These are phyloP conservation scores for Fusarium austroafricanum DNA, from an alignment of 2,329 filamentous ascomycete genomes.

Conservation along the genomic window DNA sequence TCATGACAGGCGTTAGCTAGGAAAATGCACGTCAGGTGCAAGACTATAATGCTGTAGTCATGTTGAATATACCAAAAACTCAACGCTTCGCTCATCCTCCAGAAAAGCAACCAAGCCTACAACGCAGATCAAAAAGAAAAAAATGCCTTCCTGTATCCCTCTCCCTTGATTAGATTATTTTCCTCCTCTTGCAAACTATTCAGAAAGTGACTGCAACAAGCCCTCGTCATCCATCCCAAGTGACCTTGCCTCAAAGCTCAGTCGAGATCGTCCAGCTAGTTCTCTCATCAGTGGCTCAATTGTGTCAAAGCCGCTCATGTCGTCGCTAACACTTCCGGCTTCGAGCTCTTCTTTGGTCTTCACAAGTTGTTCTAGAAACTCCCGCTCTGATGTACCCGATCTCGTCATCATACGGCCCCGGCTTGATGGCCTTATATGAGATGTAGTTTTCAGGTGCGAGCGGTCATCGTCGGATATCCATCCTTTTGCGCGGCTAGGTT, in stretches of 20 bases:
- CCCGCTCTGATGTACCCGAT: slow-evolving; percentile 46
- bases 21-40: slow-evolving; percentile 38
- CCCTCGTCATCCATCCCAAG: slow-evolving; percentile 41
- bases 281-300: slow-evolving; percentile 61
- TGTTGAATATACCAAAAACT: slow-evolving; percentile 12
- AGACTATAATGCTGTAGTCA: slow-evolving; percentile 20
- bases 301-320: slow-evolving; percentile 52
- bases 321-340: slow-evolving; percentile 44
- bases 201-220: slow-evolving; percentile 33
- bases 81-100: slow-evolving; percentile 32
- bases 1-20: slow-evolving; percentile 39
- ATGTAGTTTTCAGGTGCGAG: slow-evolving; percentile 14
- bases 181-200: not conserved
- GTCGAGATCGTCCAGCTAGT: slow-evolving; percentile 50
- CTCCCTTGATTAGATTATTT: not conserved
- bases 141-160: not conserved
- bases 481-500: slow-evolving; percentile 36
- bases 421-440: slow-evolving; percentile 26
- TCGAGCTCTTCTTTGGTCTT: slow-evolving; percentile 43
- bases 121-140: not conserved
- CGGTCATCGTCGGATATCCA: slow-evolving; percentile 52
- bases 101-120: not conserved
- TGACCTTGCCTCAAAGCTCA: slow-evolving; percentile 44
- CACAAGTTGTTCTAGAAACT: slow-evolving; percentile 48
- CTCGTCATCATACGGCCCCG: slow-evolving; percentile 40